Conservation (phyloP, 257 asterid genomes). For the Gentiana macrophylla region DNA sequence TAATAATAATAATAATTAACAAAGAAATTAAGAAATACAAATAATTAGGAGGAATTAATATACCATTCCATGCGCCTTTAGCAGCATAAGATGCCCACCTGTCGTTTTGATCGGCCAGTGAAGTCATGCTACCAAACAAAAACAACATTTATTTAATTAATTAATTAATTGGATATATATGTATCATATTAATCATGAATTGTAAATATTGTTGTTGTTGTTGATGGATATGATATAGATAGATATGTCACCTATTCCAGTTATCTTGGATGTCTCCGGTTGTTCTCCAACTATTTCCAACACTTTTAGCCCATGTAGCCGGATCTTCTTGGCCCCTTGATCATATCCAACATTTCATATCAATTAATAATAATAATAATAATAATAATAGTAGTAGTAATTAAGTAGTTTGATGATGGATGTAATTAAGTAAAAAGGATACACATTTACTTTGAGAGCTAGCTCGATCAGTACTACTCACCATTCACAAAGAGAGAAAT, state of each 20-base stretch:
- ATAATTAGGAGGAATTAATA: not conserved
- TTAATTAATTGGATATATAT: too few species aligned
- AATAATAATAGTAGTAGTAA: too few species aligned
- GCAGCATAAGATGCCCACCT: conserved; percentile 82
- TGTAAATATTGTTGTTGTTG: not conserved
- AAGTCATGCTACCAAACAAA: conserved; percentile 45
- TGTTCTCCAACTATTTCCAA: conserved; percentile 95
- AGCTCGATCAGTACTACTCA: conserved; percentile 15
- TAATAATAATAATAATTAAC: not conserved
- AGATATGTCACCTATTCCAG: conserved; percentile 51
- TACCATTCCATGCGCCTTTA: conserved; percentile 97
- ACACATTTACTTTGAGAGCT: too few species aligned
- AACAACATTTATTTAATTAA: too few species aligned
- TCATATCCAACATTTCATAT: too few species aligned
- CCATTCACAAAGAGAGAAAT: conserved; percentile 92
- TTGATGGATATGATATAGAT: not conserved
- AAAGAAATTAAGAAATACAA: not conserved
- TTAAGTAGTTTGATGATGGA: not conserved
- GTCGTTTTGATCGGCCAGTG: conserved; percentile 76
- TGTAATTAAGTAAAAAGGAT: not conserved
- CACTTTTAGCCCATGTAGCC: conserved; percentile 80
- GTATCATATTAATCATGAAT: too few species aligned
- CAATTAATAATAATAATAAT: too few species aligned
- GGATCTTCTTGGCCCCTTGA: conserved; percentile 87
- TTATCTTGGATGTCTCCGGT: conserved; percentile 75